phyloP scores from a whole-genome alignment of 2,329 filamentous ascomycete genomes.

The Alternaria brassicae region DNA sequence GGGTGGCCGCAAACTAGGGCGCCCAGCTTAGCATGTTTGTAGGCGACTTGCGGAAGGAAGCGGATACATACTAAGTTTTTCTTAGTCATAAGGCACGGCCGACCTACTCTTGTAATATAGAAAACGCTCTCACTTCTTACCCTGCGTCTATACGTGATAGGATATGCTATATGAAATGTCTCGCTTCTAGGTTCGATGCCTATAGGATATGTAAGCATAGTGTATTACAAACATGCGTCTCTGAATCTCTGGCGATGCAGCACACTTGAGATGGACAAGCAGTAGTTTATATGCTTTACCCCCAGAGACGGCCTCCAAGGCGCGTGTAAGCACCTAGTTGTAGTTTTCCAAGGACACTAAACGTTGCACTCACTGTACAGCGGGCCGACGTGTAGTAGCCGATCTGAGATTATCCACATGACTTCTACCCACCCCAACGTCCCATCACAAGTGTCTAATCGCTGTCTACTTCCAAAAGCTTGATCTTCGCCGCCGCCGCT shows the following conservation, averaged over 20 bases:
- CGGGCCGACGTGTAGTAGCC: not conserved
- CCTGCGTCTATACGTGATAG: not conserved
- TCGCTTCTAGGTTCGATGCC: not conserved
- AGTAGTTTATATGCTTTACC: not conserved
- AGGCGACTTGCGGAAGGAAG: not conserved
- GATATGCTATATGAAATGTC: not conserved
- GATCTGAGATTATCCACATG: not conserved
- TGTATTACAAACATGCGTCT: not conserved
- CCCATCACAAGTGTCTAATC: not conserved
- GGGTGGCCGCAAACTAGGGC: too few species aligned
- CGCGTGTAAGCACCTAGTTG: not conserved
- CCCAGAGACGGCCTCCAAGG: not conserved
- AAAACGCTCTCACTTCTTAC: not conserved
- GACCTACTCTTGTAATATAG: not conserved
- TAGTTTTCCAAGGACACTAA: not conserved
- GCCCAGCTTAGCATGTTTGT: too few species aligned
- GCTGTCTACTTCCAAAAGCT: not conserved
- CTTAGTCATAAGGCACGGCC: too few species aligned
- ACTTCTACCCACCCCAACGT: not conserved
- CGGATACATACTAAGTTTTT: not conserved
- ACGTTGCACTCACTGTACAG: not conserved
- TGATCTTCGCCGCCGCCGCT: not conserved
- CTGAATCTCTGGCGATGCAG: not conserved
- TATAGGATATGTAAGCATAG: not conserved
- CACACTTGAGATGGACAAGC: not conserved